Evolutionary conservation across 1,139 yeast species (phyloP), one percentile per base, ranked within the genome.

Genomic region (Hyphopichia khmerensis): DNA sequence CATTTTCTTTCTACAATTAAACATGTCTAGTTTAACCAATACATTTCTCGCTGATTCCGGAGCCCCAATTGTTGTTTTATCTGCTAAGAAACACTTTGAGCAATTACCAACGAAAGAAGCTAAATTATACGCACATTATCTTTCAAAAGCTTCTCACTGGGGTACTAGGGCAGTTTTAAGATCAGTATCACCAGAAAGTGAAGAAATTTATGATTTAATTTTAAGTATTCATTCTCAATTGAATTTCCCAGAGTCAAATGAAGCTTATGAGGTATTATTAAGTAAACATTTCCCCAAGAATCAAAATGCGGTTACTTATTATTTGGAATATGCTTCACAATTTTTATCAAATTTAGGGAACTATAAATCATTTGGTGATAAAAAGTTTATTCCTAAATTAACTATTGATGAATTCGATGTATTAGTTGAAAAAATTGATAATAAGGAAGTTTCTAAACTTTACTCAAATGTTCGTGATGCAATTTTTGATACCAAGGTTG

Each of bases 351-450:
- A 89, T 62, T 72, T 85, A 58, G 96, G 96, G 48, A 89, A 89
- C 62, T 89, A 80, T 72, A 88, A 87, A 66, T 84, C 95, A 1
- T 89, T 89, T 64, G 96, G 96, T 48, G 96, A 89, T 64, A 80
- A 79, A 50, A 89, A 89, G 64, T 88, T 88, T 58, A 73, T 89
- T 50, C 96, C 96, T 32, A 68, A 79, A 38, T 56, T 87, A 34
- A 41, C 72, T 1, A 55, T 52, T 33, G 76, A 64, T 1, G 72
- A 73, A 3, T 83, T 88, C 51, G 76, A 68, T 45, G 51, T 65
- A 17, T 61, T 82, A 39, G 67, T 81, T 27, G 61, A 63, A 21
- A 50, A 72, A n/a, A 65, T 82, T 16, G 60, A 57, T 32, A 67
- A 72, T 44, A 56, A 65, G 2, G 55, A 64, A 2, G 60, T 73